Percentiles rank a stretch among this genome's conserved stretches.
Evolutionary conservation across 345 rosid species (phyloP).

Genomic region (Melastoma malabathricum): DNA sequence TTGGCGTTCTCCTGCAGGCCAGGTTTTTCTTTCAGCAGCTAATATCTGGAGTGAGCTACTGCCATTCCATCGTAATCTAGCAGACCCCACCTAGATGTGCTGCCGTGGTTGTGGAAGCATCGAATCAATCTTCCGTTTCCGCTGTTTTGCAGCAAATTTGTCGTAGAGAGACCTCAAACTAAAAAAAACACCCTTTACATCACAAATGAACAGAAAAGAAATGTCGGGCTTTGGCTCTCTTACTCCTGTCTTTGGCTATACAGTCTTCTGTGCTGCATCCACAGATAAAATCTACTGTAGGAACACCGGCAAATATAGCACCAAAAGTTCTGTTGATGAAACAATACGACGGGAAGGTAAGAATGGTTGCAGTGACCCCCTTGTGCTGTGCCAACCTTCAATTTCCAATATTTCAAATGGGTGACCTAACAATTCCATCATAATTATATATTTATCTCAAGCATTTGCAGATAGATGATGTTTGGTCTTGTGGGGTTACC

Average conservation of each 20-base stretch:
- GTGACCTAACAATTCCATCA: too few species aligned
- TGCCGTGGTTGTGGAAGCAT: not conserved
- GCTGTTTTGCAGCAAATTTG: slow-evolving; percentile 9
- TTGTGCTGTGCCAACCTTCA: too few species aligned
- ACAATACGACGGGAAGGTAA: slow-evolving; percentile 70
- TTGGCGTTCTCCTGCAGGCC: slow-evolving; percentile 5
- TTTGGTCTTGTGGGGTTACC: slow-evolving; percentile 79
- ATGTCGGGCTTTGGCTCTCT: too few species aligned
- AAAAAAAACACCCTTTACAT: slow-evolving; percentile 11
- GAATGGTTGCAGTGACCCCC: too few species aligned
- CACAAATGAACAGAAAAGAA: too few species aligned
- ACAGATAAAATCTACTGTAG: slow-evolving; percentile 62
- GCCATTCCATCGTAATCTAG: slow-evolving; percentile 14
- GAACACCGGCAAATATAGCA: slow-evolving; percentile 68
- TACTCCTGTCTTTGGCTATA: too few species aligned
- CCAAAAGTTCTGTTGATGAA: slow-evolving; percentile 57
- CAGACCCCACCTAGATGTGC: not conserved
- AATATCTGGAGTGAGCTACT: slow-evolving; percentile 19
- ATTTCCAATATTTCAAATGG: too few species aligned
- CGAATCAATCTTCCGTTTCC: too few species aligned
- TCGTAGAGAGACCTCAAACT: slow-evolving; percentile 16
- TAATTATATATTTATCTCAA: too few species aligned
- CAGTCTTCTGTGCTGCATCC: slow-evolving; percentile 65
- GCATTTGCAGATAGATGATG: slow-evolving; percentile 38
- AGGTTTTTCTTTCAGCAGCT: slow-evolving; percentile 18